Percentiles rank a stretch among this genome's conserved stretches.
Conservation (phyloP, 2,329 filamentous ascomycete genomes). For the Macrophomina tecta region DNA sequence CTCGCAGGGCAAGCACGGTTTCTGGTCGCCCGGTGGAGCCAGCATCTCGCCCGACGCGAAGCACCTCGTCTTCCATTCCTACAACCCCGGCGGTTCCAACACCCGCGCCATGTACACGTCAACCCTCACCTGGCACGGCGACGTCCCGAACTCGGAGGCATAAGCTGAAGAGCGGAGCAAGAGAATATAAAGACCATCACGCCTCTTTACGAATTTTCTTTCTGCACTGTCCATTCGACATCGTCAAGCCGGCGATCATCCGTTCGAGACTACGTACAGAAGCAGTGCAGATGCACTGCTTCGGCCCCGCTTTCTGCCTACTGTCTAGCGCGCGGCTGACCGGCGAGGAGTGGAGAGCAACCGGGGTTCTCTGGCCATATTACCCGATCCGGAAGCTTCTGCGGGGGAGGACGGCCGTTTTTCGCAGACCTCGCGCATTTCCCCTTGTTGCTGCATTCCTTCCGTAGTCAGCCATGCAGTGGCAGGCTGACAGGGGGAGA, state of each 20-base stretch:
- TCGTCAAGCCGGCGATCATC: not conserved
- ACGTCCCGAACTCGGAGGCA: conserved; percentile 11
- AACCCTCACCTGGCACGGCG: conserved; percentile 12
- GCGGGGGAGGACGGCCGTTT: conserved; percentile 3
- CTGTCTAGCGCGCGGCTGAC: not conserved
- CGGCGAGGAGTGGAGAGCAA: conserved; percentile 5
- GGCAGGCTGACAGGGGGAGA: not conserved
- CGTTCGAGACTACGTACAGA: not conserved
- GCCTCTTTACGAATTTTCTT: conserved; percentile 12
- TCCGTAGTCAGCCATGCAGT: not conserved
- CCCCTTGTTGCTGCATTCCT: not conserved
- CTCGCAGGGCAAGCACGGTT: conserved; percentile 19
- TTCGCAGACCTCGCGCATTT: conserved; percentile 3
- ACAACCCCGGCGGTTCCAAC: conserved; percentile 12
- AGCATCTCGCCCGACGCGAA: conserved; percentile 21
- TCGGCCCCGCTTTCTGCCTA: conserved; percentile 8
- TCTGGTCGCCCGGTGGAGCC: conserved; percentile 28
- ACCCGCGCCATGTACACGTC: conserved; percentile 23
- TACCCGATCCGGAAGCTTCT: not conserved
- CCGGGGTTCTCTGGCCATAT: conserved; percentile 10
- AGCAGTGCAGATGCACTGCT: not conserved
- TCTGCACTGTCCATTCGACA: not conserved
- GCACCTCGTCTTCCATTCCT: conserved; percentile 27
- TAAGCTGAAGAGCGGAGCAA: not conserved
- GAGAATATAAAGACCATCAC: not conserved